Evolutionary conservation across 2,329 filamentous ascomycete species (phyloP).

Genomic region (Fusarium anguioides): DNA sequence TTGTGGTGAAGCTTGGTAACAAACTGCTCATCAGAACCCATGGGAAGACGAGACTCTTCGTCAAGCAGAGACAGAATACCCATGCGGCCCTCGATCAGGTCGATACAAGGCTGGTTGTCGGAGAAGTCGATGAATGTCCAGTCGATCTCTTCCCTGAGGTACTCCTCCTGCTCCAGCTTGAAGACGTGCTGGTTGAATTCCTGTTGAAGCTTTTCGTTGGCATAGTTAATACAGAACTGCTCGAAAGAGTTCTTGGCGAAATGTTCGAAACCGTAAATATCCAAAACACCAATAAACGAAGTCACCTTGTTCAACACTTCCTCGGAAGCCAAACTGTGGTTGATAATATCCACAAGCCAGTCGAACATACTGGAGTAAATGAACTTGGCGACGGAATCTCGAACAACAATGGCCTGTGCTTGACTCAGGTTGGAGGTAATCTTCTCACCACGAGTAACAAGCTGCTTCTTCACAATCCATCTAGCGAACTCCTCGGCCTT

Average conservation of each 20-base stretch:
- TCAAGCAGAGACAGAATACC: conserved; percentile 92
- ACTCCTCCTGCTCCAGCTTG: conserved; percentile 98
- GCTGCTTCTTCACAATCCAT: conserved; percentile 99
- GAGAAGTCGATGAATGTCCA: conserved; percentile 99
- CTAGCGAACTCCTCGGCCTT: conserved; percentile 88
- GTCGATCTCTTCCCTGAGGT: conserved; percentile 94
- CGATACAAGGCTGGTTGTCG: conserved; percentile 98
- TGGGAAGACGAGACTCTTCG: conserved; percentile 94
- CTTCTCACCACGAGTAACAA: conserved; percentile 95
- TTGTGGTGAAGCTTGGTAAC: conserved; percentile 96
- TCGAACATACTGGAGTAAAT: conserved; percentile 99
- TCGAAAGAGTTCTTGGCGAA: conserved; percentile 99
- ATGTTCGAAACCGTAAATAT: conserved; percentile 99
- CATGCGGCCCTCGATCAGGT: conserved; percentile 96
- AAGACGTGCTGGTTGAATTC: conserved; percentile 99
- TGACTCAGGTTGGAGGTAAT: conserved; percentile 96
- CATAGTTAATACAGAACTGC: conserved; percentile 99
- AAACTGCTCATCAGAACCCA: conserved; percentile 97
- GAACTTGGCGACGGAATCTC: conserved; percentile 98
- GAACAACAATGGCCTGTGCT: conserved; percentile 91
- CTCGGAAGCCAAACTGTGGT: conserved; percentile 87
- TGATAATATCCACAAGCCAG: conserved; percentile 98
- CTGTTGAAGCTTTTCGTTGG: conserved; percentile 98
- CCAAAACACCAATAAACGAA: conserved; percentile 96
- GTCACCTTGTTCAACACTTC: conserved; percentile 83